phyloP scores from a whole-genome alignment of 345 rosid genomes.

The Brassica nigra region DNA sequence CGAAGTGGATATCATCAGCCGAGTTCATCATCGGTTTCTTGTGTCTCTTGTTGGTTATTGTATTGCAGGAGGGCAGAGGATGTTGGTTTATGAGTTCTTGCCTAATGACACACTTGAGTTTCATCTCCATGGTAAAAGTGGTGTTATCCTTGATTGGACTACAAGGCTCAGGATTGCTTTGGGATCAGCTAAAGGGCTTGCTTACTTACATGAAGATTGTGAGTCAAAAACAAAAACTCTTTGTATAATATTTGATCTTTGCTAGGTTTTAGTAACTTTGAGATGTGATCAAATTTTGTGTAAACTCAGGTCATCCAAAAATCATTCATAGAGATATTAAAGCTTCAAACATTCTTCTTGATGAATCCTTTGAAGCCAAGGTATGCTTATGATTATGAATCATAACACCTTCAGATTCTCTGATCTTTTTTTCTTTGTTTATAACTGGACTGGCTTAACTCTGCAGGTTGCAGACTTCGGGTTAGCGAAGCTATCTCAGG shows the following conservation, averaged over 20 bases:
- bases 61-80: slow-evolving; percentile 56
- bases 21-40: slow-evolving; percentile 89
- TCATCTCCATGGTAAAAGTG: slow-evolving; percentile 71
- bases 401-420: not conserved
- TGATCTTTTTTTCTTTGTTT: not conserved
- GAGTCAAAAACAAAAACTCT: slow-evolving; percentile 27
- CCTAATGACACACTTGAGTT: slow-evolving; percentile 74
- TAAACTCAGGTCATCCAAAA: slow-evolving; percentile 69
- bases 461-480: slow-evolving; percentile 95
- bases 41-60: slow-evolving; percentile 88
- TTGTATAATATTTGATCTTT: not conserved
- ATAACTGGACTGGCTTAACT: slow-evolving; percentile 15
- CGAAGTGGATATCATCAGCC: slow-evolving; percentile 86
- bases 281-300: slow-evolving; percentile 2
- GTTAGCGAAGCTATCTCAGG: slow-evolving; percentile 77
- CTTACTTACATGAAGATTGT: slow-evolving; percentile 98
- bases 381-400: slow-evolving; percentile 41
- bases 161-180: slow-evolving; percentile 78
- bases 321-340: slow-evolving; percentile 95
- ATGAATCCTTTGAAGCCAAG: slow-evolving; percentile 71
- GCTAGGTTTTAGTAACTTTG: not conserved
- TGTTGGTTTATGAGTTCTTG: slow-evolving; percentile 76
- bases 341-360: slow-evolving; percentile 80
- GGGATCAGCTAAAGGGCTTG: slow-evolving; percentile 94
- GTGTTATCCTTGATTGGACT: slow-evolving; percentile 69